Conservation (phyloP, 176 grass and related monocot species). For the Oryza meyeriana region DNA sequence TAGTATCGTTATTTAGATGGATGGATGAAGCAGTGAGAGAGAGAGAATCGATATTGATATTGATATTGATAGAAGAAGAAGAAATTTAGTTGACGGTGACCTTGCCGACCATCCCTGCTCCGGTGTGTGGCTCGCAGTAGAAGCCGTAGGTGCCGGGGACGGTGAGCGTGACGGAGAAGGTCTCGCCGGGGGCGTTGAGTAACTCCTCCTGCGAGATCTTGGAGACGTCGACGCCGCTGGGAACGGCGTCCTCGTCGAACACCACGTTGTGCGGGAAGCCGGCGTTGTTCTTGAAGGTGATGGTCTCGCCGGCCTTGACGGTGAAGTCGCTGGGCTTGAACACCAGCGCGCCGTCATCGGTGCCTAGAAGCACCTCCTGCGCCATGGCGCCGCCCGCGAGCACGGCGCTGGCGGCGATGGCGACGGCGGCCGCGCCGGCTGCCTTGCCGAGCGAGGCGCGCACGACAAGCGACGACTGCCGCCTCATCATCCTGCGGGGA, state of each 20-base stretch:
- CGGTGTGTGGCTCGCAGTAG: slow-evolving; percentile 92
- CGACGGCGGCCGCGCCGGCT: slow-evolving; percentile 43
- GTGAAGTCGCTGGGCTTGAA: slow-evolving; percentile 73
- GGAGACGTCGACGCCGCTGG: slow-evolving; percentile 52
- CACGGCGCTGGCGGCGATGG: slow-evolving; percentile 60
- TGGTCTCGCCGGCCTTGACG: slow-evolving; percentile 71
- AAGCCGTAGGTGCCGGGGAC: slow-evolving; percentile 81
- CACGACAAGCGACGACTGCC: background rate
- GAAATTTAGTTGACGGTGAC: slow-evolving; percentile 72
- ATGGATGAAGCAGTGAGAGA: no score
- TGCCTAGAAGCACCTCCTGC: slow-evolving; percentile 66
- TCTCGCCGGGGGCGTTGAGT: slow-evolving; percentile 66
- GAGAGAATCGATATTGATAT: no score
- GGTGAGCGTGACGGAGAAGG: slow-evolving; percentile 67
- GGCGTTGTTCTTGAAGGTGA: slow-evolving; percentile 97
- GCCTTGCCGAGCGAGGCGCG: slow-evolving; percentile 65
- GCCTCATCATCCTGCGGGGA: background rate
- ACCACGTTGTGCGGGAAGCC: slow-evolving; percentile 91
- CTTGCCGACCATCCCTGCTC: slow-evolving; percentile 83
- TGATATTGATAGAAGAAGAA: no score
- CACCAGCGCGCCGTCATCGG: slow-evolving; percentile 50
- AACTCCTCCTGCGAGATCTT: slow-evolving; percentile 79
- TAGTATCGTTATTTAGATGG: no score
- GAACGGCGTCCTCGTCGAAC: slow-evolving; percentile 91
- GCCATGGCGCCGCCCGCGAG: slow-evolving; percentile 65